Conservation (phyloP, 768 basidiomycete species). For the Auricularia sp. region DNA sequence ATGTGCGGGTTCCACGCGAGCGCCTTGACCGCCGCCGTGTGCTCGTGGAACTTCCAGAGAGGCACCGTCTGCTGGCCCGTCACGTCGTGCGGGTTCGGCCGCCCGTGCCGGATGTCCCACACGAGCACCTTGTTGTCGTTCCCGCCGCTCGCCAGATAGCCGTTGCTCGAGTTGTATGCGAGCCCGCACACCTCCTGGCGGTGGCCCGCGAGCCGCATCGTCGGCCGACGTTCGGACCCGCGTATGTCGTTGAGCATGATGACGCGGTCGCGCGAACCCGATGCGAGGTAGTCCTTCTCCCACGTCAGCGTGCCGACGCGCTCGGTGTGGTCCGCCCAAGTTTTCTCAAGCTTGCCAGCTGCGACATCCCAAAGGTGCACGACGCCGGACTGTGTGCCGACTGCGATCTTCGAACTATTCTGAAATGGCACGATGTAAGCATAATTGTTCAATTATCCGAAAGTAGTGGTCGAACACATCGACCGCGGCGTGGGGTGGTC, state of each 20-base stretch:
- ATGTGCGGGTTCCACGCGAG: conserved; percentile 98
- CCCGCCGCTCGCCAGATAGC: conserved; percentile 81
- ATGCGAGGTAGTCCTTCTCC: conserved; percentile 80
- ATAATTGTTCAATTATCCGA: too few relatives aligned
- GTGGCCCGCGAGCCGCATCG: conserved; percentile 63
- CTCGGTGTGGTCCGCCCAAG: conserved; percentile 73
- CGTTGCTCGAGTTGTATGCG: conserved; percentile 64
- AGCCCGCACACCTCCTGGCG: conserved; percentile 94
- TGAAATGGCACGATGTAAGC: conserved; percentile 6
- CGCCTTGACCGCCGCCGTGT: conserved; percentile 94
- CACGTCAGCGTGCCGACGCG: conserved; percentile 92
- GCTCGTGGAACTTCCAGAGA: conserved; percentile 91
- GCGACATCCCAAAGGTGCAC: conserved; percentile 91
- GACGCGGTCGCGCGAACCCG: conserved; percentile 83
- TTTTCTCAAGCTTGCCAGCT: conserved; percentile 63
- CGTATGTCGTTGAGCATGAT: conserved; percentile 92
- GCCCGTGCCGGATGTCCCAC: conserved; percentile 71
- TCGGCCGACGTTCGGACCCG: conserved; percentile 54
- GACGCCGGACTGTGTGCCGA: conserved; percentile 83
- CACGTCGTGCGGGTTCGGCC: conserved; percentile 32
- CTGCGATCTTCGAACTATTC: conserved; percentile 77
- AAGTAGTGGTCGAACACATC: too few relatives aligned
- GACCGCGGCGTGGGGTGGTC: too few relatives aligned
- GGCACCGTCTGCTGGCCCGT: conserved; percentile 28
- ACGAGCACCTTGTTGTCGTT: conserved; percentile 99